Conservation (phyloP, 768 basidiomycete species). For the Naganishia friedmannii region DNA sequence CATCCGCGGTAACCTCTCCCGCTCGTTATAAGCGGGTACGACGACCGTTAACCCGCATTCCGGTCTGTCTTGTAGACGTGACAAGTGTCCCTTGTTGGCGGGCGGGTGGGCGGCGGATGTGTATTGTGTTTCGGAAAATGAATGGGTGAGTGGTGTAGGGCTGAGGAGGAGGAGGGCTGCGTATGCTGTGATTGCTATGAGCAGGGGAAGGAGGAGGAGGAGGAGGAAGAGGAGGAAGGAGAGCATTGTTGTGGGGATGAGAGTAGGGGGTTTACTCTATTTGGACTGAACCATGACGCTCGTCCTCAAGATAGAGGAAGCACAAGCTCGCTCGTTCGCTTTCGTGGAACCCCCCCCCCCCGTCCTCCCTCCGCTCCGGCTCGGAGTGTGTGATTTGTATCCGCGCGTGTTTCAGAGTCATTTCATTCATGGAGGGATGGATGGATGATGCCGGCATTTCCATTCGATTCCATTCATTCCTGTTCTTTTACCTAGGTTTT, state of each 20-base stretch:
- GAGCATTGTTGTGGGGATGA: no score
- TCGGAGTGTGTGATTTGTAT: no score
- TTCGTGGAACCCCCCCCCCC: no score
- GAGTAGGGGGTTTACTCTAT: no score
- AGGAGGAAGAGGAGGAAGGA: not conserved
- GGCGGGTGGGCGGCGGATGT: conserved; percentile 59
- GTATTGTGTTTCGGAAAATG: conserved; percentile 68
- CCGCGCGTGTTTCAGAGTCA: no score
- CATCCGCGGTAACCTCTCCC: conserved; percentile 77
- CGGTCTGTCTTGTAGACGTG: conserved; percentile 57
- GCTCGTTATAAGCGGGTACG: conserved; percentile 90
- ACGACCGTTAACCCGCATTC: conserved; percentile 73
- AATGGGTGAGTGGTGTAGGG: conserved; percentile 64
- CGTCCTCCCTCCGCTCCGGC: no score
- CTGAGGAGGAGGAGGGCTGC: conserved; percentile 70
- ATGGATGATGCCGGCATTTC: no score
- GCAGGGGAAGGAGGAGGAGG: not conserved
- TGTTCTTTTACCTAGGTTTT: no score
- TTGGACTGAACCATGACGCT: no score
- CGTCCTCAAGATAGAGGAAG: no score
- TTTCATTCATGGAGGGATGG: not conserved
- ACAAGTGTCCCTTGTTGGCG: conserved; percentile 60
- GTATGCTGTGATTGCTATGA: conserved; percentile 60
- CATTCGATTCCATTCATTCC: no score
- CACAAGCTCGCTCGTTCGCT: not conserved